Conservation (phyloP, 768 basidiomycete genomes). For the Xerocomus spinulosus region DNA sequence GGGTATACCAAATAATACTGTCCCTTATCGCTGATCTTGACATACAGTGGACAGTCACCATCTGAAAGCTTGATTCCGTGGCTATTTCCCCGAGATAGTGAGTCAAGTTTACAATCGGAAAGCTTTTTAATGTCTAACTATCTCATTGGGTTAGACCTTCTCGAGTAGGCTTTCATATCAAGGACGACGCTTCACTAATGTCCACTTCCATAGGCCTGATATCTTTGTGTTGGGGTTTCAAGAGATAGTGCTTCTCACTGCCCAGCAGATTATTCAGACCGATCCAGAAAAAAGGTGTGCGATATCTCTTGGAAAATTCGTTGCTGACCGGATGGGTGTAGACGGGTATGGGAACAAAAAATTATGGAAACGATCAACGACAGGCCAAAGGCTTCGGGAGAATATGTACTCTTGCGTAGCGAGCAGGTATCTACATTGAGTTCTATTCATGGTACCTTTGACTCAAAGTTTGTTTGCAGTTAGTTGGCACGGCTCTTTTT, state of each 20-base stretch:
- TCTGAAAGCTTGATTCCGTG: constrained; percentile 83
- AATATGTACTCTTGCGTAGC: constrained; percentile 84
- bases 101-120: constrained; percentile 24
- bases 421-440: constrained; percentile 62
- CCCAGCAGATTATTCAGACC: constrained; percentile 93
- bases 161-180: constrained; percentile 11
- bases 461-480: constrained; percentile 39
- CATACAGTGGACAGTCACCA: constrained; percentile 46
- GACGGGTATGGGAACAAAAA: constrained; percentile 81
- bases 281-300: constrained; percentile 88
- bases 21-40: constrained; percentile 8
- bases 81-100: constrained; percentile 83
- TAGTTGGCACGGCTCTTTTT: constrained; percentile 92
- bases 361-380: constrained; percentile 75
- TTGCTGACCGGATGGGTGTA: constrained; percentile 28
- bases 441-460: not conserved
- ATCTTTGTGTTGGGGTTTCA: constrained; percentile 91
- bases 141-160: constrained; percentile 11
- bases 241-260: constrained; percentile 97
- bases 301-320: not conserved
- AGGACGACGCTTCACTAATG: constrained; percentile 24
- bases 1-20: constrained; percentile 42
- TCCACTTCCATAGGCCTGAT: constrained; percentile 57
- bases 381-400: constrained; percentile 59
- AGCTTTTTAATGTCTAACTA: not conserved